Evolutionary conservation across 192 early-diverging fungal species (phyloP).

Genomic region (Coemansia sp.): DNA sequence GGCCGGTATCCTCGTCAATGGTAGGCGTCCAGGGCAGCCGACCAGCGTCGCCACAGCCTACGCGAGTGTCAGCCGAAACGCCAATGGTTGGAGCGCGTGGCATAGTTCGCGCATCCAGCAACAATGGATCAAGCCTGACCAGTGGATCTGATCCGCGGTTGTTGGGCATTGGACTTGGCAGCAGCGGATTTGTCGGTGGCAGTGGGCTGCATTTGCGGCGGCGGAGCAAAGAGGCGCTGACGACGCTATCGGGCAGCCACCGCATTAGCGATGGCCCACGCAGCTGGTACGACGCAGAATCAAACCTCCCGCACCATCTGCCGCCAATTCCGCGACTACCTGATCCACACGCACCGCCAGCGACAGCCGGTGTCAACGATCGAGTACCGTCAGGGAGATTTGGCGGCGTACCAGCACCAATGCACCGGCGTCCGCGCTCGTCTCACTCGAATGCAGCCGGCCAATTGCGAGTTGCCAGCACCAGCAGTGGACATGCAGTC

Average conservation of each 20-base stretch:
- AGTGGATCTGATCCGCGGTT: conserved; percentile 34
- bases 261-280: conserved; percentile 23
- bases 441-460: conserved; percentile 44
- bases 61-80: conserved; percentile 14
- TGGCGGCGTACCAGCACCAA: conserved; percentile 12
- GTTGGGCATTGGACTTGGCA: conserved; percentile 21
- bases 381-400: conserved; percentile 10
- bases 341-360: conserved; percentile 9
- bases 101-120: conserved; percentile 1
- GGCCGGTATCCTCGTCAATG: conserved; percentile 5
- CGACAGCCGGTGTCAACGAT: conserved; percentile 15
- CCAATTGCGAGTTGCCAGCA: conserved; percentile 33
- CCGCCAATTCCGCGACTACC: conserved; percentile 26
- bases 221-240: conserved; percentile 45
- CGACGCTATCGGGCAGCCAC: conserved; percentile 24
- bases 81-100: neutral
- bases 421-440: conserved; percentile 36
- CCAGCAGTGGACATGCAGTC: conserved; percentile 12
- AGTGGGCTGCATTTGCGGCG: conserved; percentile 34
- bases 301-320: conserved; percentile 8
- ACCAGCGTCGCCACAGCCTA: conserved; percentile 8
- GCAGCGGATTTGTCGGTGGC: neutral
- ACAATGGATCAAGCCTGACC: conserved; percentile 11
- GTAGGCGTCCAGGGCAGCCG: neutral
- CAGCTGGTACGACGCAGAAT: conserved; percentile 41